Evolutionary conservation across 1,284 basidiomycete genomes (phyloP).

Genomic region (Xerocomus nothofagi): DNA sequence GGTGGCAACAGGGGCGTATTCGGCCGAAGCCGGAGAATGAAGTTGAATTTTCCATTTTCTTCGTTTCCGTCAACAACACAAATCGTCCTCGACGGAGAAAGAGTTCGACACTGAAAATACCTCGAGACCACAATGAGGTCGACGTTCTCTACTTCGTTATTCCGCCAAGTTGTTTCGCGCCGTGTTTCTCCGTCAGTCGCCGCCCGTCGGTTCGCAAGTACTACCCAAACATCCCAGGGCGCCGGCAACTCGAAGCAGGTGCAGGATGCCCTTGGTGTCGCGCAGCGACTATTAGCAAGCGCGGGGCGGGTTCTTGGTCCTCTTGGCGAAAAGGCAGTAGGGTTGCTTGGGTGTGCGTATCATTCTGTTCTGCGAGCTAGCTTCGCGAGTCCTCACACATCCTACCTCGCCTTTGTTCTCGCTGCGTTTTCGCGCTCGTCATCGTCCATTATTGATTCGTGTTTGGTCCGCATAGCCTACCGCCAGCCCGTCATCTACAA

Average conservation of each 20-base stretch:
- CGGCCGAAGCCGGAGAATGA: no score
- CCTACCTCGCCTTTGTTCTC: no score
- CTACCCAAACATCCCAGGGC: constrained; percentile 13
- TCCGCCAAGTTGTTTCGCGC: constrained; percentile 22
- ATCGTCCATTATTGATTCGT: neutral
- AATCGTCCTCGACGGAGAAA: constrained; percentile 6
- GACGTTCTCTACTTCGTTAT: constrained; percentile 23
- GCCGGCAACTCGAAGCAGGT: constrained; percentile 64
- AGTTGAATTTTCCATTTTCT: no score
- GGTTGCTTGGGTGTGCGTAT: constrained; percentile 65
- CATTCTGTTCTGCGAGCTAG: neutral
- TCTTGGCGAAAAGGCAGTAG: constrained; percentile 57
- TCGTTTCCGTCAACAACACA: no score
- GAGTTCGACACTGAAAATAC: constrained; percentile 5
- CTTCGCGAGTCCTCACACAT: neutral
- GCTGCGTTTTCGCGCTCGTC: neutral
- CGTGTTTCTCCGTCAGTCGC: constrained; percentile 11
- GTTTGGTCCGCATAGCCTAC: constrained; percentile 60
- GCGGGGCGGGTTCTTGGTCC: constrained; percentile 59
- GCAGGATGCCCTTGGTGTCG: constrained; percentile 59
- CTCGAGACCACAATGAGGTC: constrained; percentile 23
- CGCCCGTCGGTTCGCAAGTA: constrained; percentile 30
- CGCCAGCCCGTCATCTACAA: constrained; percentile 84
- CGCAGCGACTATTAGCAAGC: constrained; percentile 56
- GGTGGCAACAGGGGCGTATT: no score